Conservation (phyloP, 179 eudicot genomes). For the Pouteria campechiana region DNA sequence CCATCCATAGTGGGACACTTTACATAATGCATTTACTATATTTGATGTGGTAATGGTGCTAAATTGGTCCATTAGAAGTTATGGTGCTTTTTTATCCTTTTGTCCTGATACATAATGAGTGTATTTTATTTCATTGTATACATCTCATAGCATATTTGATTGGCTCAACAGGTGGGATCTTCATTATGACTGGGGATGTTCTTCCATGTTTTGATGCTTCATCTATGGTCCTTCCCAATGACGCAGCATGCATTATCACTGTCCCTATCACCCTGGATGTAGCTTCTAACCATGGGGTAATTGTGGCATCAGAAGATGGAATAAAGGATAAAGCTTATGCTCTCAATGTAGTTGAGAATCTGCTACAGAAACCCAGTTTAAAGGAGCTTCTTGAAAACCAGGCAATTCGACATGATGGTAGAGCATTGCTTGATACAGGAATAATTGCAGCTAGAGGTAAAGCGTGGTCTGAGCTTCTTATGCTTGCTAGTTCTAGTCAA, state of each 20-base stretch:
- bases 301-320: constrained; percentile 67
- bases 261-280: constrained; percentile 95
- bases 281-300: constrained; percentile 93
- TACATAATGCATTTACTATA: too few relatives aligned
- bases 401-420: constrained; percentile 89
- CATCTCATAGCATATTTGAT: not conserved
- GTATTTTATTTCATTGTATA: too few relatives aligned
- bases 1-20: too few relatives aligned
- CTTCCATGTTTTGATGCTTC: constrained; percentile 99
- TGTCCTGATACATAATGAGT: too few relatives aligned
- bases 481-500: constrained; percentile 62
- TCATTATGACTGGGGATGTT: constrained; percentile 98
- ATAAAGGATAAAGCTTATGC: constrained; percentile 18
- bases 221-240: constrained; percentile 74
- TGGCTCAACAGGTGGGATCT: constrained; percentile 68
- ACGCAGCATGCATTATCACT: constrained; percentile 86
- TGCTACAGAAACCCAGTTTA: constrained; percentile 85
- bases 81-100: too few relatives aligned
- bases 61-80: too few relatives aligned
- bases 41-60: too few relatives aligned
- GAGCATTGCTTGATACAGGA: constrained; percentile 97
- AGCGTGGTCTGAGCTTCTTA: constrained; percentile 87
- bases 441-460: constrained; percentile 89
- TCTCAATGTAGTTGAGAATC: constrained; percentile 59
- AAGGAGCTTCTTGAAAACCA: constrained; percentile 62